Conservation (phyloP, 106 monocot species). For the Cymbidium sinense region DNA sequence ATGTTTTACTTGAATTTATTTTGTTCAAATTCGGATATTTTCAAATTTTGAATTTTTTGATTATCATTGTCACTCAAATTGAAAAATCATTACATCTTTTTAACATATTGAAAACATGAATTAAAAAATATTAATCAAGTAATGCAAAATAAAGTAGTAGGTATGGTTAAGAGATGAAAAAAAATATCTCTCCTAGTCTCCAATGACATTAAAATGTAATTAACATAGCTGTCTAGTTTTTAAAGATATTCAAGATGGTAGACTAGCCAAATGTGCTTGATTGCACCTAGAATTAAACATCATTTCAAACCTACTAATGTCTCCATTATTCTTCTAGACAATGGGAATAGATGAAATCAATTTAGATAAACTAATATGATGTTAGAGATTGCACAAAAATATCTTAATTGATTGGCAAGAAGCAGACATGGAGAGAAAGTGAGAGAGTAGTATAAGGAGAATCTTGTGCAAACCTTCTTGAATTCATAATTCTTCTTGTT, state of each 20-base stretch:
- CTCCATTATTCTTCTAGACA: not conserved
- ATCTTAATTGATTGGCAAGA: not conserved
- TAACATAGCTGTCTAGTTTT: not conserved
- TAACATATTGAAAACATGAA: too few species aligned
- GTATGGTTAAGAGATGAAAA: not conserved
- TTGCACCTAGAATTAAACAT: not conserved
- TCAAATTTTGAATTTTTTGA: too few species aligned
- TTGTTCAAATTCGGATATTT: too few species aligned
- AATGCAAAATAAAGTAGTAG: not conserved
- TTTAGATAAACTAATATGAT: not conserved
- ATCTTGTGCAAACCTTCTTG: constrained; percentile 2
- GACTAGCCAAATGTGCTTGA: not conserved
- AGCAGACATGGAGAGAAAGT: not conserved
- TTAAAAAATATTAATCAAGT: too few species aligned
- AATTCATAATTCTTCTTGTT: constrained; percentile 2
- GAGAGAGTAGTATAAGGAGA: not conserved
- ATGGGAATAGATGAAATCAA: not conserved
- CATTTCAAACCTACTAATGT: not conserved
- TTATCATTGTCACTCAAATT: too few species aligned
- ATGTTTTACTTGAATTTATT: too few species aligned
- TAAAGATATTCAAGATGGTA: too few species aligned
- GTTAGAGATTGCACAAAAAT: not conserved
- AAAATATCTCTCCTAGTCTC: not conserved
- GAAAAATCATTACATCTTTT: too few species aligned
- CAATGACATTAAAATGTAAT: not conserved